phyloP scores from a whole-genome alignment of 768 basidiomycete genomes.

The Filobasidium floriforme region DNA sequence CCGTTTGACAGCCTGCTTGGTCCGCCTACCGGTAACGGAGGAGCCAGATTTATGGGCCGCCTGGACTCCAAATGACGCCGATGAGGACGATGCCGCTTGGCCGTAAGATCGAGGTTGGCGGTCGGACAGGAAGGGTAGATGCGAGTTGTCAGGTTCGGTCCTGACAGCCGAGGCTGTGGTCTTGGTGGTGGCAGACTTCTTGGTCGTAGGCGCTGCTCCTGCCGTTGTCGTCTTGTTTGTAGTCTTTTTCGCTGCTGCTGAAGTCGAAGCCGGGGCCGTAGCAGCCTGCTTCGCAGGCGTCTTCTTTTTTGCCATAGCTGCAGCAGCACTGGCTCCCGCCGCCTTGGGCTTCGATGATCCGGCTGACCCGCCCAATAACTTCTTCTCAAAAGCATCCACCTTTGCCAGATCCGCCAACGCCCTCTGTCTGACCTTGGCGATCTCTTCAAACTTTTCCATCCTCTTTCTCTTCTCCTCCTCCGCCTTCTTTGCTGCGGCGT shows the following conservation, averaged over 20 bases:
- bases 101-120: background rate
- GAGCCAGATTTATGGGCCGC: background rate
- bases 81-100: background rate
- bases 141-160: background rate
- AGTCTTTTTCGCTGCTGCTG: background rate
- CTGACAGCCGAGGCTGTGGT: background rate
- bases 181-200: background rate
- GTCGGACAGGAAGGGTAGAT: background rate
- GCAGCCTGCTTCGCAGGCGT: background rate
- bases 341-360: background rate
- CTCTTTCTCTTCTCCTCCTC: background rate
- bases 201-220: background rate
- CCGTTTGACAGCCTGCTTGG: background rate
- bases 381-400: background rate
- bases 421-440: background rate
- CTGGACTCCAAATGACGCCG: no score
- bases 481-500: background rate
- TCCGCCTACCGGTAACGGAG: no score
- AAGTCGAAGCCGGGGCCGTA: background rate
- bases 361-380: background rate
- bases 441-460: background rate
- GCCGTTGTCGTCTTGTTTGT: no score
- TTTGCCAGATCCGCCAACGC: background rate
- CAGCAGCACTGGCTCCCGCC: background rate
- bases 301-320: background rate